These are phyloP conservation scores for Boletus reticulatus DNA, from an alignment of 768 basidiomycete genomes.

Conservation along the genomic window DNA sequence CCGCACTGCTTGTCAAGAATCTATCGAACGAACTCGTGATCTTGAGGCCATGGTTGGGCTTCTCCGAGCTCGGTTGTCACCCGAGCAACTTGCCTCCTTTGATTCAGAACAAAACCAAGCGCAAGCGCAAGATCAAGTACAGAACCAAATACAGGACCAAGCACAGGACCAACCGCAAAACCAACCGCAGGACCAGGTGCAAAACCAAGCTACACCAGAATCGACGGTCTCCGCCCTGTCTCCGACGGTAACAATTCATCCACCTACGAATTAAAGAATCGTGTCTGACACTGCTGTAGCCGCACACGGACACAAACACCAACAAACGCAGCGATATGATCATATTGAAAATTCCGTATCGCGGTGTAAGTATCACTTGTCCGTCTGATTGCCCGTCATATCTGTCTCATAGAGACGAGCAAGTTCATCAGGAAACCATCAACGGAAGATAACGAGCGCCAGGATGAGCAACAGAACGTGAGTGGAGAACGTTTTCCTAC, in stretches of 20 bases:
- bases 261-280: neutral
- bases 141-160: no score
- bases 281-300: conserved; percentile 11
- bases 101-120: neutral
- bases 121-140: no score
- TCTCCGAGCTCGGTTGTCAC: conserved; percentile 18
- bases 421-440: conserved; percentile 10
- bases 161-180: no score
- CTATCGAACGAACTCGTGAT: conserved; percentile 10
- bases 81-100: conserved; percentile 19
- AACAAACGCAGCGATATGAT: conserved; percentile 22
- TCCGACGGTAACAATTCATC: conserved; percentile 9
- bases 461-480: conserved; percentile 11
- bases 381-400: neutral
- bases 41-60: conserved; percentile 16
- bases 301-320: neutral
- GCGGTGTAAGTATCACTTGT: conserved; percentile 12
- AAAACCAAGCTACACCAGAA: neutral
- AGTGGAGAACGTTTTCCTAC: neutral
- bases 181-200: no score
- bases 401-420: neutral
- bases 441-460: neutral
- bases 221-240: neutral
- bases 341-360: conserved; percentile 21
- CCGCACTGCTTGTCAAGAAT: conserved; percentile 9